Conservation (phyloP, 2,329 filamentous ascomycete species). For the Metarhizium guizhouense region DNA sequence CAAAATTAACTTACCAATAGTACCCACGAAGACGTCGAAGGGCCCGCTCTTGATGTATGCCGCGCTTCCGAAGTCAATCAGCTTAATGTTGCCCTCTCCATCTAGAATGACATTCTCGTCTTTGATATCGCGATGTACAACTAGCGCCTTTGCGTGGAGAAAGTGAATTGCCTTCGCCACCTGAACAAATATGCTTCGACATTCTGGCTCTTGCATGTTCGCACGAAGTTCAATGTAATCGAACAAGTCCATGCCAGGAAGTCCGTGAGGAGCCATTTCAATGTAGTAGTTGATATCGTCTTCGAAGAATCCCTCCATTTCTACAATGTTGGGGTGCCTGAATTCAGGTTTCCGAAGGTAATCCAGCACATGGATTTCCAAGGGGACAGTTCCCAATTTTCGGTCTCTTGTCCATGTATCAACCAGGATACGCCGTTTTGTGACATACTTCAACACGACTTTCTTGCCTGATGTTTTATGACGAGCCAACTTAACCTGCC, state of each 20-base stretch:
- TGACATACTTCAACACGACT: slow-evolving; percentile 95
- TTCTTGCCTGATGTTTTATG: slow-evolving; percentile 75
- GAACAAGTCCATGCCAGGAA: slow-evolving; percentile 97
- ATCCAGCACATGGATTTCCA: slow-evolving; percentile 95
- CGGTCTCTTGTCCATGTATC: slow-evolving; percentile 97
- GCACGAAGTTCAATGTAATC: slow-evolving; percentile 96
- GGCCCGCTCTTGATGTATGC: slow-evolving; percentile 97
- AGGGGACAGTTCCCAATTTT: slow-evolving; percentile 81
- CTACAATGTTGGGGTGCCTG: slow-evolving; percentile 59
- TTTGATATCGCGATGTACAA: slow-evolving; percentile 97
- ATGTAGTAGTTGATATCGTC: slow-evolving; percentile 95
- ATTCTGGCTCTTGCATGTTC: slow-evolving; percentile 94
- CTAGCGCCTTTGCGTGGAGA: slow-evolving; percentile 78
- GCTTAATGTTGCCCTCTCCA: slow-evolving; percentile 88
- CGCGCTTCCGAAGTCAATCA: slow-evolving; percentile 97
- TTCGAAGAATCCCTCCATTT: slow-evolving; percentile 67
- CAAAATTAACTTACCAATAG: slow-evolving; percentile 63
- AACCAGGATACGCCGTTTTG: slow-evolving; percentile 90
- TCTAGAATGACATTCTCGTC: slow-evolving; percentile 97
- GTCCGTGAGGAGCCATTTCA: slow-evolving; percentile 90
- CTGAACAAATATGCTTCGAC: slow-evolving; percentile 89
- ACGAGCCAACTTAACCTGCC: slow-evolving; percentile 89
- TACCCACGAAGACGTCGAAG: slow-evolving; percentile 98
- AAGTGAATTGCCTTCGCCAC: slow-evolving; percentile 86
- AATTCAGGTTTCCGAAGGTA: slow-evolving; percentile 71